A percentile compares a stretch with the other conserved stretches of the same genome.
Evolutionary conservation across 345 rosid species (phyloP).

Genomic region (Lenwebbia sp.): DNA sequence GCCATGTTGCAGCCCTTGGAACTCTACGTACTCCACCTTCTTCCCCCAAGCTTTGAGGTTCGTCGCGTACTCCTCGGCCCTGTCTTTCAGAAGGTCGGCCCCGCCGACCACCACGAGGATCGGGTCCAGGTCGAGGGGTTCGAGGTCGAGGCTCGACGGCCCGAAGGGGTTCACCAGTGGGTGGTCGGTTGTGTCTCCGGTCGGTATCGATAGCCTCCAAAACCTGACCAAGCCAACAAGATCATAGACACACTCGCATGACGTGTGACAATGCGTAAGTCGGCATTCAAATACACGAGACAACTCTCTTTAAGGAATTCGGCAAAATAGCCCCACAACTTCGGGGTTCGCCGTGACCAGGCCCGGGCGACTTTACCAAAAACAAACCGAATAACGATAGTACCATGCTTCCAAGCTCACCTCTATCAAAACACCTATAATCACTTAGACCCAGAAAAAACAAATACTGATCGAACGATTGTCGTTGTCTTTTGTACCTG

Average conservation of each 20-base stretch:
- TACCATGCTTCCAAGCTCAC: neutral
- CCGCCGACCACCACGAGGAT: slow-evolving; percentile 40
- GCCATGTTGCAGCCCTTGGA: slow-evolving; percentile 45
- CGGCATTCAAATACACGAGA: neutral
- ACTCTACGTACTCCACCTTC: slow-evolving; percentile 36
- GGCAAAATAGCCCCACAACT: too few relatives aligned
- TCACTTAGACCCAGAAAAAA: neutral
- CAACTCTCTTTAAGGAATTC: too few relatives aligned
- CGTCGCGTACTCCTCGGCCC: slow-evolving; percentile 32
- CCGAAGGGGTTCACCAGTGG: slow-evolving; percentile 57
- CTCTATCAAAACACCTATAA: neutral
- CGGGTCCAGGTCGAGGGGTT: slow-evolving; percentile 24
- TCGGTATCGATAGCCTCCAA: slow-evolving; percentile 48
- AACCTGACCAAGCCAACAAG: slow-evolving; percentile 14
- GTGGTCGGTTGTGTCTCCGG: slow-evolving; percentile 42
- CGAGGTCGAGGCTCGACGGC: slow-evolving; percentile 23
- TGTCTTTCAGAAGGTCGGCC: slow-evolving; percentile 39
- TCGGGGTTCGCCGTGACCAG: too few relatives aligned
- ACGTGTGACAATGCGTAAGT: neutral
- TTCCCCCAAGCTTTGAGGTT: slow-evolving; percentile 28
- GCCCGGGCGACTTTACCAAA: too few relatives aligned
- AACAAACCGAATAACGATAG: too few relatives aligned
- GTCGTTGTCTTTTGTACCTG: slow-evolving; percentile 11
- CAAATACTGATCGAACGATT: neutral
- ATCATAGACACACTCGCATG: neutral